These are phyloP conservation scores for Raffaelea ambrosiae DNA, from an alignment of 2,329 filamentous ascomycete genomes.

Conservation along the genomic window DNA sequence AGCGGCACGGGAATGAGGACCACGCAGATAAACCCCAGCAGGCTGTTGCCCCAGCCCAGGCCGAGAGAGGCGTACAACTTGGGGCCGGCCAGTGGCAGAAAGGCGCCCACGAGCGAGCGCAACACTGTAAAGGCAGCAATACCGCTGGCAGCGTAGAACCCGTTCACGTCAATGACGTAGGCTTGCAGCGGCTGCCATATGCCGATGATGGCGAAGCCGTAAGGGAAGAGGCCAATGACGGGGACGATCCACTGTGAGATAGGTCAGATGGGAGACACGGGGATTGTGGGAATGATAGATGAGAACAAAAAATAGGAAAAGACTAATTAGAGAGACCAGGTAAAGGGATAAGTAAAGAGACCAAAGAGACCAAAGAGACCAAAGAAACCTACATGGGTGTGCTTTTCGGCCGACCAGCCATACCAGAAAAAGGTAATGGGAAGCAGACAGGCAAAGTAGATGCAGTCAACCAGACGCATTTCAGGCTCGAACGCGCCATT, in stretches of 20 bases:
- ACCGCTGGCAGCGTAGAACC: constrained; percentile 47
- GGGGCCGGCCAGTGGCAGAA: constrained; percentile 48
- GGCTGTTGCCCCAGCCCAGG: constrained; percentile 31
- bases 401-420: constrained; percentile 24
- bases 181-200: constrained; percentile 23
- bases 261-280: background rate
- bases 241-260: constrained; percentile 8
- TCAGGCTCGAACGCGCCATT: constrained; percentile 25
- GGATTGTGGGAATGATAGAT: background rate
- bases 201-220: constrained; percentile 22
- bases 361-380: background rate
- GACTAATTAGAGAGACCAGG: no score
- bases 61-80: constrained; percentile 48
- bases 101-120: constrained; percentile 42
- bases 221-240: constrained; percentile 18
- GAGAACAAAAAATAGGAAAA: background rate
- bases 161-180: constrained; percentile 55
- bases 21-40: constrained; percentile 34
- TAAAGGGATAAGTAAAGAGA: no score
- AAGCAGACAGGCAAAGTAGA: constrained; percentile 21
- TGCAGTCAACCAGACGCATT: constrained; percentile 23
- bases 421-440: constrained; percentile 31
- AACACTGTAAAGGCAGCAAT: constrained; percentile 54
- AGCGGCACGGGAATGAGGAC: constrained; percentile 43
- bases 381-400: constrained; percentile 7